phyloP scores from a whole-genome alignment of 148 eudicot species.

The Diospyros lotus region DNA sequence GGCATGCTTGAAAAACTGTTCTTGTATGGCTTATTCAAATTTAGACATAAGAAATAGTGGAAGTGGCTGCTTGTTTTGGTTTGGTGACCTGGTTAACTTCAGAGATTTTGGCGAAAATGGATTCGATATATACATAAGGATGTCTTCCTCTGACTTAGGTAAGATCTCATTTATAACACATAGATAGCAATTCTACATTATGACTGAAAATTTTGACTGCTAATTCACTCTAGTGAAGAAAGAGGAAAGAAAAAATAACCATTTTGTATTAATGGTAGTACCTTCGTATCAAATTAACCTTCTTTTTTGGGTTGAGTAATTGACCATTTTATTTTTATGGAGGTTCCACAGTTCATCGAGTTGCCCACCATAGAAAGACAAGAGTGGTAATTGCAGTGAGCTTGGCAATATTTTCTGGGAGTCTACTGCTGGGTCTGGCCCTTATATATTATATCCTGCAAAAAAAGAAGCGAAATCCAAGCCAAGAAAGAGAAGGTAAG shows the following conservation, averaged over 20 bases:
- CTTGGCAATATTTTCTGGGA: not conserved
- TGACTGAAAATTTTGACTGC: not conserved
- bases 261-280: not conserved
- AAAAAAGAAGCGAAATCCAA: not conserved
- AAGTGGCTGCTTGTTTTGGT: slow-evolving; percentile 2
- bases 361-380: not conserved
- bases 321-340: not conserved
- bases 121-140: not conserved
- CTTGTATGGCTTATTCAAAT: not conserved
- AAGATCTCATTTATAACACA: not conserved
- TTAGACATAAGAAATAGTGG: not conserved
- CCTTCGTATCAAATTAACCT: not conserved
- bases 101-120: not conserved
- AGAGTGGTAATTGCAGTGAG: not conserved
- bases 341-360: not conserved
- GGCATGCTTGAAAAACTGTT: not conserved
- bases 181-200: not conserved
- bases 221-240: not conserved
- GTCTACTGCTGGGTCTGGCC: slow-evolving; percentile 2
- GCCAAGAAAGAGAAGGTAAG: not conserved
- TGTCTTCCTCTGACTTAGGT: not conserved
- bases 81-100: not conserved
- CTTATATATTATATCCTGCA: not conserved
- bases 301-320: too few relatives aligned
- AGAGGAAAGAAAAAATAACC: not conserved